phyloP scores from a whole-genome alignment of 345 rosid species.

The Cardamine occulta region DNA sequence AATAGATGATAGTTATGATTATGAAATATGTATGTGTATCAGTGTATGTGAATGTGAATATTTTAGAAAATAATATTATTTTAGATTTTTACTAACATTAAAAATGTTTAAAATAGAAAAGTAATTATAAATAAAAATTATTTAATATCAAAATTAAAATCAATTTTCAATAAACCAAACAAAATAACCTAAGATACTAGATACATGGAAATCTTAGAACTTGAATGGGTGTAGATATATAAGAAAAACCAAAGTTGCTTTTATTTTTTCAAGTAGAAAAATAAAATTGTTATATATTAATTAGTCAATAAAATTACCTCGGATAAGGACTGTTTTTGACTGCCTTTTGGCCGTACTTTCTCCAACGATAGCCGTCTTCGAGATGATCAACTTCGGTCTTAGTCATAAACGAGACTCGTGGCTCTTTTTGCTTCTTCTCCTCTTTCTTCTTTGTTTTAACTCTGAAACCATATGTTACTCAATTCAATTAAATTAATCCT shows the following conservation, averaged over 20 bases:
- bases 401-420: slow-evolving; percentile 80
- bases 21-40: not conserved
- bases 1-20: slow-evolving; percentile 5
- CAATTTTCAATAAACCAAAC: not conserved
- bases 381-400: slow-evolving; percentile 81
- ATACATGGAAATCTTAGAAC: not conserved
- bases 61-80: not conserved
- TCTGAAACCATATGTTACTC: slow-evolving; percentile 39
- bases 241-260: not conserved
- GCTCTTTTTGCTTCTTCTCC: slow-evolving; percentile 64
- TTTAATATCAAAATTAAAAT: not conserved
- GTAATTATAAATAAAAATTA: not conserved
- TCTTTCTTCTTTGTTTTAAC: slow-evolving; percentile 58
- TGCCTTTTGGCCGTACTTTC: slow-evolving; percentile 88
- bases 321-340: slow-evolving; percentile 83
- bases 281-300: not conserved
- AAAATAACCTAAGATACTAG: not conserved
- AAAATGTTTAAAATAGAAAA: not conserved
- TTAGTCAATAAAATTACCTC: slow-evolving; percentile 45
- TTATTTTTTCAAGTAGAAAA: not conserved
- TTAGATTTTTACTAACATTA: not conserved
- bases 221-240: not conserved
- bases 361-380: slow-evolving; percentile 88
- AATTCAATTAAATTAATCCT: slow-evolving; percentile 1
- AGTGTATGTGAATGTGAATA: not conserved